phyloP scores from a whole-genome alignment of 129 eudicot genomes.

The sunflower (Helianthus annuus) region DNA sequence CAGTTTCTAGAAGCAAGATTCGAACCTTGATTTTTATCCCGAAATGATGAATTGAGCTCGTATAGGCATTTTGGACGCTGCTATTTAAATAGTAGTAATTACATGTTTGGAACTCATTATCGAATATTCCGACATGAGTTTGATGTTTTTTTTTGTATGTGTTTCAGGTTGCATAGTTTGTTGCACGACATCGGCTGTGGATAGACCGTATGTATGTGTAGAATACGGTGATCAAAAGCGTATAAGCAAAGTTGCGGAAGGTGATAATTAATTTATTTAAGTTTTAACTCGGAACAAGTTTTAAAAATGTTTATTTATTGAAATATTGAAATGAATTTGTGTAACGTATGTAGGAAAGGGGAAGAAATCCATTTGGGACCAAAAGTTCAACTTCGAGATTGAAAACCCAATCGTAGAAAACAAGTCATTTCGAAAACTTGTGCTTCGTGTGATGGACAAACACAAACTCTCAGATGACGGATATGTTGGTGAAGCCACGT shows the following conservation, averaged over 20 bases:
- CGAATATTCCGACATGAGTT: not conserved
- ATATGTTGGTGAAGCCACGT: conserved; percentile 45
- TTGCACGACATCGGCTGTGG: conserved; percentile 30
- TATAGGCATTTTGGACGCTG: too few relatives aligned
- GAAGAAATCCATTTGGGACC: conserved; percentile 39
- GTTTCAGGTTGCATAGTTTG: conserved; percentile 29
- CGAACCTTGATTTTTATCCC: too few relatives aligned
- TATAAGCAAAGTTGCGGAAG: conserved; percentile 35
- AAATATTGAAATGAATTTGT: not conserved
- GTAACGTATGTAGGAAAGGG: conserved; percentile 26
- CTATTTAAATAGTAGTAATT: too few relatives aligned
- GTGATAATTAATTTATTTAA: conserved; percentile 2
- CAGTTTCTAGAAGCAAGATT: too few relatives aligned
- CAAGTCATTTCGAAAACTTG: conserved; percentile 19
- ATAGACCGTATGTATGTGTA: conserved; percentile 34
- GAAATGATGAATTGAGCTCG: too few relatives aligned
- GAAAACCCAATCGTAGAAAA: conserved; percentile 23
- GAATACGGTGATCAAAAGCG: conserved; percentile 40
- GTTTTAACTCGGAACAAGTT: not conserved
- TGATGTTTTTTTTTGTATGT: not conserved
- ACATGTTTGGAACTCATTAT: not conserved
- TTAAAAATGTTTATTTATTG: not conserved
- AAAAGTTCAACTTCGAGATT: conserved; percentile 36
- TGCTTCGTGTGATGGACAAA: conserved; percentile 42
- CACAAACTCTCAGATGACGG: conserved; percentile 39